phyloP scores from a whole-genome alignment of 2,329 filamentous ascomycete genomes.

The Monosporascus sp. region DNA sequence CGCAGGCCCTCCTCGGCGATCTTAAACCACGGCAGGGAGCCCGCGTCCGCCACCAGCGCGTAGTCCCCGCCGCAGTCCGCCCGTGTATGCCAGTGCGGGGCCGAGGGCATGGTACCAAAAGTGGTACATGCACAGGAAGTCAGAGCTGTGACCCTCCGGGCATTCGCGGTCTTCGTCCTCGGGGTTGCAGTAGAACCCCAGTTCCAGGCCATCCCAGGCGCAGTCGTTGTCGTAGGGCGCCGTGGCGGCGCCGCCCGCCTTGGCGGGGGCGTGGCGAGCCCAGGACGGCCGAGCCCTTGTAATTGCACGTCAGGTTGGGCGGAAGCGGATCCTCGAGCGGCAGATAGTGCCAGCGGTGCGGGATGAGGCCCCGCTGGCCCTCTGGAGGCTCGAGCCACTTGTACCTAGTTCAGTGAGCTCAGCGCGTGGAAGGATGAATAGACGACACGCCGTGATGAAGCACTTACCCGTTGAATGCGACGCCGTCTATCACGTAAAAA shows the following conservation, averaged over 20 bases:
- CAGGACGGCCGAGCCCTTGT: not conserved
- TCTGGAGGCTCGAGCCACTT: slow-evolving; percentile 1
- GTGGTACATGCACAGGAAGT: not conserved
- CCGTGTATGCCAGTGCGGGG: not conserved
- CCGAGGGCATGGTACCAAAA: not conserved
- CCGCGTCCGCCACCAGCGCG: not conserved
- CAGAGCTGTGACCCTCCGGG: not conserved
- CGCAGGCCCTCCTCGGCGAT: not conserved
- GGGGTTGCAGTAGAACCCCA: not conserved
- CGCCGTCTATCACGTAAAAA: not conserved
- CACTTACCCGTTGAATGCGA: not conserved
- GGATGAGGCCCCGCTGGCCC: not conserved
- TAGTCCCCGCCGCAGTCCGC: not conserved
- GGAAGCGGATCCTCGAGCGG: not conserved
- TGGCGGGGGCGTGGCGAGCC: not conserved
- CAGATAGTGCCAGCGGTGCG: not conserved
- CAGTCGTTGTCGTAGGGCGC: not conserved
- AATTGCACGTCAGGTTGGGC: not conserved
- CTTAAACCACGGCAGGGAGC: not conserved
- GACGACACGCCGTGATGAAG: not conserved
- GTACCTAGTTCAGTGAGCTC: not conserved
- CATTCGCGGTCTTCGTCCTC: not conserved
- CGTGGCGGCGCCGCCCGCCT: not conserved
- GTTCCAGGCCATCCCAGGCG: not conserved
- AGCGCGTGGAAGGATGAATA: too few relatives aligned